Percentiles rank a stretch among this genome's conserved stretches.
phyloP scores from a whole-genome alignment of 345 rosid genomes.

The Abelmoschus esculentus region DNA sequence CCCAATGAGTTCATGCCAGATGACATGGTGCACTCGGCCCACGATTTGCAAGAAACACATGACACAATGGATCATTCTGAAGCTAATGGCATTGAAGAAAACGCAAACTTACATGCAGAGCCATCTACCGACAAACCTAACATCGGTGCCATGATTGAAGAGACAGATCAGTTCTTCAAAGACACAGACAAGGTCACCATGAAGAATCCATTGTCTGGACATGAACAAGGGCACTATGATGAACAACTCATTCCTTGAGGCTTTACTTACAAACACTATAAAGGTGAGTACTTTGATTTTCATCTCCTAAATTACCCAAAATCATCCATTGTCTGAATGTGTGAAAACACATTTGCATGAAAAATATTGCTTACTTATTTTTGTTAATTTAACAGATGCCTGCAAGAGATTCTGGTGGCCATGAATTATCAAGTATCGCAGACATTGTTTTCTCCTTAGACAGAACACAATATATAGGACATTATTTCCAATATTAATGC shows the following conservation, averaged over 20 bases:
- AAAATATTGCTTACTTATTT: background rate
- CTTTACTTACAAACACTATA: background rate
- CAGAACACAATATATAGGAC: background rate
- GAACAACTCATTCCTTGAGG: slow-evolving; percentile 10
- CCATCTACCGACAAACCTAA: background rate
- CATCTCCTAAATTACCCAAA: background rate
- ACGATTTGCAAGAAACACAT: slow-evolving; percentile 14
- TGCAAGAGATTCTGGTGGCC: slow-evolving; percentile 3
- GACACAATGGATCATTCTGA: slow-evolving; percentile 17
- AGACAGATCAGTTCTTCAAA: background rate
- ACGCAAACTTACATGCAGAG: background rate
- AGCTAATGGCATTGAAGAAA: slow-evolving; percentile 11
- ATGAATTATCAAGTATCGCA: background rate
- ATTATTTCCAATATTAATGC: background rate
- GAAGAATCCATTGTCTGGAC: background rate
- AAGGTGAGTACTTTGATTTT: background rate
- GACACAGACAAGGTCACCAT: background rate
- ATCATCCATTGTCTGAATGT: too few species aligned
- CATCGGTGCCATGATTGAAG: background rate
- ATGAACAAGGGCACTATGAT: background rate
- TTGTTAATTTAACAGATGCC: slow-evolving; percentile 2
- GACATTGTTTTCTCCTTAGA: background rate
- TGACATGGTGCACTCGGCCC: slow-evolving; percentile 7
- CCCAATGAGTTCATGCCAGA: slow-evolving; percentile 23
- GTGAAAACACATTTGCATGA: too few species aligned